phyloP scores from a whole-genome alignment of 108 stramenopile species.

The Fistulifera solaris region DNA sequence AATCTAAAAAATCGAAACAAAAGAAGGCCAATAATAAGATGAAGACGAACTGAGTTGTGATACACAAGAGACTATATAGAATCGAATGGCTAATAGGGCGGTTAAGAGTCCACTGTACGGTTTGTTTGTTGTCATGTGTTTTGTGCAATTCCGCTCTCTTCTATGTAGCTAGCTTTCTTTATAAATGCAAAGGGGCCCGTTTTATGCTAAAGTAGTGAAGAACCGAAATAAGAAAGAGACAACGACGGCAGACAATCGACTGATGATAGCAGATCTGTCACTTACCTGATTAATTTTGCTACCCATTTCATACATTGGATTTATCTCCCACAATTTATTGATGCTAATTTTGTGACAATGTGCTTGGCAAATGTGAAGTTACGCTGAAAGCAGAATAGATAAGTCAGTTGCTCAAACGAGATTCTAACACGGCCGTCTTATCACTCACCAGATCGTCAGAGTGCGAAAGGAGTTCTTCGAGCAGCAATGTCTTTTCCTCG shows the following conservation, averaged over 20 bases:
- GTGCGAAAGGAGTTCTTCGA: constrained; percentile 62
- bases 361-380: constrained; percentile 85
- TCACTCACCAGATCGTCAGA: constrained; percentile 65
- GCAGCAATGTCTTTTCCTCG: constrained; percentile 50
- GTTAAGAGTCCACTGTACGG: no score
- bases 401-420: not conserved
- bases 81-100: not conserved
- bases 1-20: constrained; percentile 10
- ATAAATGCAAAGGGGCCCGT: no score
- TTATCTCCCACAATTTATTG: not conserved
- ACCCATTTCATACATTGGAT: no score
- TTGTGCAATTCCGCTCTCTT: not conserved
- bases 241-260: no score
- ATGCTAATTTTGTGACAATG: constrained; percentile 66
- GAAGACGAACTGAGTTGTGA: not conserved
- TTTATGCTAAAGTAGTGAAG: no score
- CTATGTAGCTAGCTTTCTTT: constrained; percentile 1
- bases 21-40: constrained; percentile 1
- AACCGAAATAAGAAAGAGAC: no score
- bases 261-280: no score
- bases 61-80: not conserved
- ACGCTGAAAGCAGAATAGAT: constrained; percentile 30
- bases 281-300: no score
- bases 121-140: no score
- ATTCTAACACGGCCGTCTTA: not conserved